phyloP scores from a whole-genome alignment of 179 eudicot species.

The Camellia oleifera region DNA sequence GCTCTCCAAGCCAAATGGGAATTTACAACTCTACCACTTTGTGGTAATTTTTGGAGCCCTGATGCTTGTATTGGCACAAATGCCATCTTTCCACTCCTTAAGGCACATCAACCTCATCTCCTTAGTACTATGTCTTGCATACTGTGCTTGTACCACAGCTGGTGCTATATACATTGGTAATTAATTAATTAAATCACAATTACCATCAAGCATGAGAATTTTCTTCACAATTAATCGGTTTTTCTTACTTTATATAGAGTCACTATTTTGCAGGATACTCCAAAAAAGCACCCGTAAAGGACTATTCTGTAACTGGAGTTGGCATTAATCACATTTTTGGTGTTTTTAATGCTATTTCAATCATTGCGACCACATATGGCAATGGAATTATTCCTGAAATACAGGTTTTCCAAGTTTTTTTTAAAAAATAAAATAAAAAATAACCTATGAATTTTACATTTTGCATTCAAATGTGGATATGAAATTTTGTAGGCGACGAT shows the following conservation, averaged over 20 bases:
- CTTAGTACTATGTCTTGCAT: conserved; percentile 52
- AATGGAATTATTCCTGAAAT: conserved; percentile 93
- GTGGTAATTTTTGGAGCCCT: conserved; percentile 52
- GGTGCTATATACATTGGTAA: conserved; percentile 62
- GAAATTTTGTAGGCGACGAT: conserved; percentile 56
- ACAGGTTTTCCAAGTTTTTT: conserved; percentile 38
- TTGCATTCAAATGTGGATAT: neutral
- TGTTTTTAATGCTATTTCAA: conserved; percentile 66
- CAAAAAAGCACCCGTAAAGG: conserved; percentile 43
- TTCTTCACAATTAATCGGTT: neutral
- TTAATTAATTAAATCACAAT: neutral
- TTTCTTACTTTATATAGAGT: neutral
- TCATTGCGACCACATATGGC: conserved; percentile 77
- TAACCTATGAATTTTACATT: neutral
- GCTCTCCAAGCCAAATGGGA: conserved; percentile 44
- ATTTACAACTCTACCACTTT: conserved; percentile 55
- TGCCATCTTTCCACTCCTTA: conserved; percentile 82
- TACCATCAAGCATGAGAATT: neutral
- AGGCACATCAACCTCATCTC: conserved; percentile 75
- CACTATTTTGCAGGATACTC: conserved; percentile 44
- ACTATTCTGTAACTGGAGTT: conserved; percentile 40
- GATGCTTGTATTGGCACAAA: conserved; percentile 57
- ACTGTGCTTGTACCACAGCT: conserved; percentile 65
- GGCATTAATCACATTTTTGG: conserved; percentile 56
- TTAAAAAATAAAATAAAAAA: neutral